Conservation (phyloP, 1,284 basidiomycete genomes). For the Stygiomarasmius scandens region DNA sequence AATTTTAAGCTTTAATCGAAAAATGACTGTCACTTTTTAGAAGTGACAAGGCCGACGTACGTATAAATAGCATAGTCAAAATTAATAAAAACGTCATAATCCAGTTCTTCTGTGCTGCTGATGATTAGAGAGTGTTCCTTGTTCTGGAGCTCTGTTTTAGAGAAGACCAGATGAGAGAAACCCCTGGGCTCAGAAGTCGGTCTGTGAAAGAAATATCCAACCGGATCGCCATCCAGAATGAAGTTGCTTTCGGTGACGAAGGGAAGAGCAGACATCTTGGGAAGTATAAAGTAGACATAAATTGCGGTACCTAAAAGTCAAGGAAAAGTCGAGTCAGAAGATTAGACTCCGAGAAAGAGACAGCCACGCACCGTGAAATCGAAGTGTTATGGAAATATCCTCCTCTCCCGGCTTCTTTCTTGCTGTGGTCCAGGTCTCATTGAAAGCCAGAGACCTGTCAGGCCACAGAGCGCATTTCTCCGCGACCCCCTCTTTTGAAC, state of each 20-base stretch:
- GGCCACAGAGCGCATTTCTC: constrained; percentile 4
- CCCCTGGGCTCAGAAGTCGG: constrained; percentile 17
- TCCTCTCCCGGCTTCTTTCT: constrained; percentile 5
- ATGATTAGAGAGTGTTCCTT: constrained; percentile 29
- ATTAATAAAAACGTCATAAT: constrained; percentile 30
- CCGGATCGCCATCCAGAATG: constrained; percentile 23
- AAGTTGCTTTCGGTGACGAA: constrained; percentile 27
- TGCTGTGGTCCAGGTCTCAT: constrained; percentile 12
- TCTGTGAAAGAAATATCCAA: constrained; percentile 19
- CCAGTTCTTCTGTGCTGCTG: constrained; percentile 21
- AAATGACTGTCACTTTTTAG: neutral
- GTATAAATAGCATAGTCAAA: constrained; percentile 34
- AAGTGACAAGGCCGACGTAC: neutral
- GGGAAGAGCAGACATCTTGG: neutral
- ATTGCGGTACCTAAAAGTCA: constrained; percentile 10
- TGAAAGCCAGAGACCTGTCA: constrained; percentile 3
- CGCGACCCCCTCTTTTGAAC: neutral
- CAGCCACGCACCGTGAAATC: constrained; percentile 1
- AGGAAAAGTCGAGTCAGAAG: neutral
- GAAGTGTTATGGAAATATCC: constrained; percentile 9
- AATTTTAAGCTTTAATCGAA: neutral
- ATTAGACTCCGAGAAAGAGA: neutral
- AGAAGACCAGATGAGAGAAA: constrained; percentile 30
- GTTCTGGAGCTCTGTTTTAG: constrained; percentile 21
- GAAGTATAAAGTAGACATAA: constrained; percentile 14